Evolutionary conservation across 2,329 filamentous ascomycete genomes (phyloP), one percentile per base, ranked within the genome.

Genomic region (Tolypocladium tropicale): DNA sequence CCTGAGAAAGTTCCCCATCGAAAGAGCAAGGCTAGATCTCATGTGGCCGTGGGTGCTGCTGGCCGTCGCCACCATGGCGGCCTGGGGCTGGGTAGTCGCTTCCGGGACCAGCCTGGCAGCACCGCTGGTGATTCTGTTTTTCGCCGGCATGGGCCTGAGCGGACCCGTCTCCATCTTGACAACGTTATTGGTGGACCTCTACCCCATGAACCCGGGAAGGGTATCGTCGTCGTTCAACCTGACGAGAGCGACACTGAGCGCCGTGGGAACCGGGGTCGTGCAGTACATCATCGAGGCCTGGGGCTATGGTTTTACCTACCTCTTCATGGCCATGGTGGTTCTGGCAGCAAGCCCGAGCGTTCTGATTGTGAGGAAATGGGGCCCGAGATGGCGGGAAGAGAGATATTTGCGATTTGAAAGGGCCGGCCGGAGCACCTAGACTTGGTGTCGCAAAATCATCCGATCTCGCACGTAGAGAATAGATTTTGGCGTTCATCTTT

Each of bases 41-140:
- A 65, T 70, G 54, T 66, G 66, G 62, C 69, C 67, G 6, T 69
- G 76, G 37, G 66, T 76, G 2, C 72, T 77, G 56, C 58, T 80
- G 30, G 72, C 72, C 25, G 72, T 77, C 9, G 70, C 72, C 32
- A 71, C 70, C 4, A 66, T 76, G 0, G 56, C 74, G 2, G 67
- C 67, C 33, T 77, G 73, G 63, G 75, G 74, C 33, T 77, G 75
- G 75, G 68, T 72, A 6, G 66, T 78, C 5, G 64, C 70, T 53
- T 62, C 66, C 21, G 66, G 69, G 28, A 64, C 65, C 4, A 70
- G 65, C 57, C 65, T 77, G 0, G 74, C 74, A 0, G 72, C 66
- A 6, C 73, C 74, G 4, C 63, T 76, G 10, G 62, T 74, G 2
- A 59, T 74, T n/a, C 63, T 73, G 12, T 72, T 76, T 57, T 64